Base-by-base conservation (phyloP, 495 filamentous ascomycete genomes). In the Aspergillus leporis region DNA sequence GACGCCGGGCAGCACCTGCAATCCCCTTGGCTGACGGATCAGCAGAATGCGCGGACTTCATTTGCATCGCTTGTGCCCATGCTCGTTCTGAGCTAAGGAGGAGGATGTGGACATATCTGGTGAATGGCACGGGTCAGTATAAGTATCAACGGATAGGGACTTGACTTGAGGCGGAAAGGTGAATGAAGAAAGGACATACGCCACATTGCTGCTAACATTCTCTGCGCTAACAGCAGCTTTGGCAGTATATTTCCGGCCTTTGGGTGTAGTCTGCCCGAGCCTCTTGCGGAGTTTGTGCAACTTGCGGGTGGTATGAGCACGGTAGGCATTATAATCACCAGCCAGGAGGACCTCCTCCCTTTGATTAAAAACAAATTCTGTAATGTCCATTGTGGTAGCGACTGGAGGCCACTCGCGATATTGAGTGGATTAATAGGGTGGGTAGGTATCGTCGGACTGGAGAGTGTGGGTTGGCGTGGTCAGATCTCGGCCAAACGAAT, bases 11-110 rank as follows among this genome's bases (percentile, higher is more conserved):
- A 19, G 87, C 84, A 48, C 91, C 87, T n/a, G 89, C 81, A 54
- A 95, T 87, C 32, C 86, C 85, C 70, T 91, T 87, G 34, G 83
- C 81, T 9, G 81, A 76, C 43, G 78, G 76, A 61, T 93, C 91
- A 63, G 90, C 85, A 41, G 90, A 83, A 70, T 96, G 90, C 22
- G 84, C 73, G 6, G 92, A 84, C 72, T 96, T 97, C 83, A 97
- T 91, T 62, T 89, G 82, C 92, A 97, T 94, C 52, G 93, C 95
- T 68, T 96, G 87, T 1, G 95, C 95, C 92, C 95, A 98, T 53
- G 95, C 91, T 62, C 95, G 84, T 76, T 99, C 95, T 57, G 92
- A 84, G 32, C 87, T 88, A 62, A 96, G 84, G 54, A 99, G 82
- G 43, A 93, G 80, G 43, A 96, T 82, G 59, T 91, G 81, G 40